phyloP scores from a whole-genome alignment of 495 filamentous ascomycete species.

The Copromyces sp. region DNA sequence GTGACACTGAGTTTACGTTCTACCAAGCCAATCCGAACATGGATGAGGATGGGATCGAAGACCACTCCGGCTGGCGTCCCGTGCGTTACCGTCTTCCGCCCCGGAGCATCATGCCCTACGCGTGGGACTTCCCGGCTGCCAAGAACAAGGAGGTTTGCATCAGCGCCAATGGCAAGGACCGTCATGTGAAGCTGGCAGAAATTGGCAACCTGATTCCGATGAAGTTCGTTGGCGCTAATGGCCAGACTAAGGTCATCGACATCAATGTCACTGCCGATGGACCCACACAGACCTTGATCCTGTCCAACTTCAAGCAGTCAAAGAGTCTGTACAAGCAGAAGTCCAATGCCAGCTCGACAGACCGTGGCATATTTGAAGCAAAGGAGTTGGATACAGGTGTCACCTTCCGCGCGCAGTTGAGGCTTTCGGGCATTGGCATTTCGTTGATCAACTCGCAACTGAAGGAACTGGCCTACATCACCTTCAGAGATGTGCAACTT shows the following conservation, averaged over 20 bases:
- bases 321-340: constrained; percentile 93
- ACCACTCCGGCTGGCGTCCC: constrained; percentile 75
- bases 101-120: constrained; percentile 97
- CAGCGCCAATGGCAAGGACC: constrained; percentile 64
- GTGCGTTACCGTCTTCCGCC: constrained; percentile 89
- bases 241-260: constrained; percentile 73
- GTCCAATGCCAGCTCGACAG: constrained; percentile 44
- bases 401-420: constrained; percentile 79
- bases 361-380: constrained; percentile 71
- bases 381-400: constrained; percentile 80
- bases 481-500: constrained; percentile 83
- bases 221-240: constrained; percentile 54
- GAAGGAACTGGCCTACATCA: constrained; percentile 87
- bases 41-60: constrained; percentile 76
- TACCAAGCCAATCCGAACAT: constrained; percentile 64
- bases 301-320: constrained; percentile 90
- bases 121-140: constrained; percentile 97
- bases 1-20: constrained; percentile 90
- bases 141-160: constrained; percentile 89
- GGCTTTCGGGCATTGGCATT: constrained; percentile 81
- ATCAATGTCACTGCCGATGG: constrained; percentile 92
- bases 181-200: constrained; percentile 87
- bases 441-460: constrained; percentile 88
- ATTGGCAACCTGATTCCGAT: constrained; percentile 91
- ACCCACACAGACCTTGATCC: constrained; percentile 83